Evolutionary conservation across 1,284 basidiomycete genomes (phyloP).

Genomic region (Marasmius sp.): DNA sequence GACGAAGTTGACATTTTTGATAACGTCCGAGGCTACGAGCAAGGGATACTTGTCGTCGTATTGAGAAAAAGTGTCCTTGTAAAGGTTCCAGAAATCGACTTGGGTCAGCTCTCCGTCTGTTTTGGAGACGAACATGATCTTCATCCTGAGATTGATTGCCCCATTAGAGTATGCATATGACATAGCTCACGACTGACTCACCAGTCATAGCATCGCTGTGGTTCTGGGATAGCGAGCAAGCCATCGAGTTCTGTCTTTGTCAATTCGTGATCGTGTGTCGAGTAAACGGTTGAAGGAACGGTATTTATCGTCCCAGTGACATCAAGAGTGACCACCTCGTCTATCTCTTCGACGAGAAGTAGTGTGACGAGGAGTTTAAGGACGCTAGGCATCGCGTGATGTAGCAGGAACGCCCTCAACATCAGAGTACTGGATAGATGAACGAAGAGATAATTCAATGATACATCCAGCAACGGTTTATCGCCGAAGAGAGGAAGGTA

Average conservation of each 20-base stretch:
- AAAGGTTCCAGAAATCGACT: constrained; percentile 88
- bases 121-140: constrained; percentile 69
- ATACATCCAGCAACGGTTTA: constrained; percentile 64
- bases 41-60: constrained; percentile 55
- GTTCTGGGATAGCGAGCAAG: constrained; percentile 61
- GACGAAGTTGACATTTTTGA: constrained; percentile 79
- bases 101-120: constrained; percentile 79
- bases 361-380: constrained; percentile 67
- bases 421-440: constrained; percentile 74
- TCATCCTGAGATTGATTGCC: constrained; percentile 64
- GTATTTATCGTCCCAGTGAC: constrained; percentile 58
- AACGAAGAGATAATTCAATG: constrained; percentile 73
- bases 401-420: constrained; percentile 74
- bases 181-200: constrained; percentile 29
- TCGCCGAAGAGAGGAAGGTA: constrained; percentile 77
- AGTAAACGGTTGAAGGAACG: constrained; percentile 47
- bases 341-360: constrained; percentile 66
- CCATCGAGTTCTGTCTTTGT: constrained; percentile 64
- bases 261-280: constrained; percentile 57
- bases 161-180: constrained; percentile 3
- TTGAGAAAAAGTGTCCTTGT: constrained; percentile 70
- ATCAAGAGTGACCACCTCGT: constrained; percentile 62
- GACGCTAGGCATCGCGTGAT: constrained; percentile 64
- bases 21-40: constrained; percentile 82
- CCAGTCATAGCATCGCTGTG: constrained; percentile 79